A percentile compares a stretch with the other conserved stretches of the same genome.
These are phyloP conservation scores for Psophocarpus tetragonolobus DNA, from an alignment of 306 rosid species.

Conservation along the genomic window DNA sequence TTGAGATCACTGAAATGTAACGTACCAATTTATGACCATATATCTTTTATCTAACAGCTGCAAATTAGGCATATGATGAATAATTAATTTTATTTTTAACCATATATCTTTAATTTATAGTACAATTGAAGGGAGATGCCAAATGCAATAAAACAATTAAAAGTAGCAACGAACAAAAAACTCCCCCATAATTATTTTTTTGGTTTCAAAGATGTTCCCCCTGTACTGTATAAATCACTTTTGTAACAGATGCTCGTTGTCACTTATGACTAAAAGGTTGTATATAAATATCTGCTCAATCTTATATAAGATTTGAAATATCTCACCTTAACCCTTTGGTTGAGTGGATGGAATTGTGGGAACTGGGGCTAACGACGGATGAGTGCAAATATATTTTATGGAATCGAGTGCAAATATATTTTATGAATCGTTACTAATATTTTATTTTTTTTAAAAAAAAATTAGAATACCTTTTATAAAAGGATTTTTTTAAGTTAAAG, in stretches of 20 bases:
- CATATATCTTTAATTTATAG: not conserved
- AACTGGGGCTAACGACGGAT: too few species aligned
- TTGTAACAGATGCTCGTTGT: not conserved
- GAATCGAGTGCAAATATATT: too few species aligned
- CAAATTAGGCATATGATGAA: not conserved
- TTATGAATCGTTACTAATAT: too few species aligned
- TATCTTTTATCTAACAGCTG: not conserved
- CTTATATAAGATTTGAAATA: not conserved
- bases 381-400: too few species aligned
- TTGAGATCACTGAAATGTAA: not conserved
- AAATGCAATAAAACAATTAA: slow-evolving; percentile 20
- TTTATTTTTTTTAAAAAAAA: too few species aligned
- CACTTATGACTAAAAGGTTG: not conserved
- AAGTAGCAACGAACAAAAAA: slow-evolving; percentile 28
- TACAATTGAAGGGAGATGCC: not conserved
- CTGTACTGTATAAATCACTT: not conserved
- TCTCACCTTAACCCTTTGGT: not conserved
- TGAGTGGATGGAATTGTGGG: too few species aligned
- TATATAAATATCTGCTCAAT: not conserved
- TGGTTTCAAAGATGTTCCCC: slow-evolving; percentile 16
- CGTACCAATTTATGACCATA: too few species aligned
- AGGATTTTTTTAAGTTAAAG: too few species aligned
- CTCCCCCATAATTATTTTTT: not conserved
- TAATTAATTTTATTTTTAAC: not conserved
- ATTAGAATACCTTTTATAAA: too few species aligned